These are phyloP conservation scores for Pseudogymnoascus sp. DNA, from an alignment of 2,329 filamentous ascomycete species.

Conservation along the genomic window DNA sequence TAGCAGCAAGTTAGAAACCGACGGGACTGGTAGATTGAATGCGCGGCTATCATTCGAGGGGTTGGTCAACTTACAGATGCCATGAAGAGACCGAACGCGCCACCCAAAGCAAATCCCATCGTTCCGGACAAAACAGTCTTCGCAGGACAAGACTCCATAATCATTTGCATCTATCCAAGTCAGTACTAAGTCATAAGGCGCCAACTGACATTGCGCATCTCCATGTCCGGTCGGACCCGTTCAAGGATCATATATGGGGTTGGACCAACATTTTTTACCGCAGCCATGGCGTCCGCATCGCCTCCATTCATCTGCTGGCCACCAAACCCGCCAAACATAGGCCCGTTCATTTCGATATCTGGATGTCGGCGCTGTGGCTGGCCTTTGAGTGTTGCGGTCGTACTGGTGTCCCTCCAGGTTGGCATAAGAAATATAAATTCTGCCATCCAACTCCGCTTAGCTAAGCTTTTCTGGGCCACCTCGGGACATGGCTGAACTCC, in stretches of 20 bases:
- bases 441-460: constrained; percentile 7
- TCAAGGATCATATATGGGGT: constrained; percentile 1
- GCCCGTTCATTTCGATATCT: constrained; percentile 21
- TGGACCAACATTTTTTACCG: constrained; percentile 25
- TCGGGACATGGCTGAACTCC: neutral
- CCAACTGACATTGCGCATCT: neutral
- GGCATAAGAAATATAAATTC: constrained; percentile 3
- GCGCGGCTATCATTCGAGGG: neutral
- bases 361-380: neutral
- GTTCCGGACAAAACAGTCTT: constrained; percentile 86
- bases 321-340: constrained; percentile 16
- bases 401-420: neutral
- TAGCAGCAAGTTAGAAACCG: neutral
- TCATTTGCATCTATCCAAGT: constrained; percentile 25
- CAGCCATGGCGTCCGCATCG: constrained; percentile 25
- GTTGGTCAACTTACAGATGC: constrained; percentile 60
- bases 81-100: constrained; percentile 96
- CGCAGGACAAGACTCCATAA: constrained; percentile 83
- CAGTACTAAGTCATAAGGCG: constrained; percentile 2
- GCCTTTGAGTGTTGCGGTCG: neutral
- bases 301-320: constrained; percentile 12
- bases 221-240: neutral
- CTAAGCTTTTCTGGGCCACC: constrained; percentile 7
- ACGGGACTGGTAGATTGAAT: neutral
- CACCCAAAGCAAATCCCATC: constrained; percentile 90